Conservation (phyloP, 1,139 yeast genomes). For the Lodderomyces beijingensis region DNA sequence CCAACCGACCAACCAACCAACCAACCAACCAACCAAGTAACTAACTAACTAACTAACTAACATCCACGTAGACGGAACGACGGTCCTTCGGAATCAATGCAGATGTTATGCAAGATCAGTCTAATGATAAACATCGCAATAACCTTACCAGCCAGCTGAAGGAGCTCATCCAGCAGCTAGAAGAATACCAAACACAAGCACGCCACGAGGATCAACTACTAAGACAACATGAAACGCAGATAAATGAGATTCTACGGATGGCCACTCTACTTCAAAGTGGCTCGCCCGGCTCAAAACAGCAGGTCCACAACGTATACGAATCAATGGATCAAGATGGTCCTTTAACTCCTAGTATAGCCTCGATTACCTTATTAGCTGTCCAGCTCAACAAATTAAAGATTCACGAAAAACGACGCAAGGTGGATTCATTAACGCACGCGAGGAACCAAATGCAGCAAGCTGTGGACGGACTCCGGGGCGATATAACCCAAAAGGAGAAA, state of each 20-base stretch:
- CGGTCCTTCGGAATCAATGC: too few relatives aligned
- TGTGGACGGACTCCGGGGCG: slow-evolving; percentile 15
- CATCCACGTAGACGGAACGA: too few relatives aligned
- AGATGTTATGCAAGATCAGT: slow-evolving; percentile 3
- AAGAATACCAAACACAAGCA: slow-evolving; percentile 7
- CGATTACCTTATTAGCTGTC: slow-evolving; percentile 37
- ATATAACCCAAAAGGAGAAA: slow-evolving; percentile 7
- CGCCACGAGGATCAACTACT: slow-evolving; percentile 8
- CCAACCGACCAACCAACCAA: too few relatives aligned
- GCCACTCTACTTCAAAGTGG: slow-evolving; percentile 3
- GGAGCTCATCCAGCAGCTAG: neutral
- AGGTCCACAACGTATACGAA: slow-evolving; percentile 2
- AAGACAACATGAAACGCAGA: slow-evolving; percentile 13
- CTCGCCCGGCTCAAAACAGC: slow-evolving; percentile 4
- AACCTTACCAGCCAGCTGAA: neutral
- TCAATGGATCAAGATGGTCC: slow-evolving; percentile 9
- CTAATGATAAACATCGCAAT: neutral
- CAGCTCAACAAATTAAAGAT: slow-evolving; percentile 41
- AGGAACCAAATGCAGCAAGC: slow-evolving; percentile 14
- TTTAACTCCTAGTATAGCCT: slow-evolving; percentile 22
- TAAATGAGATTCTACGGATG: slow-evolving; percentile 25
- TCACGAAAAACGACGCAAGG: slow-evolving; percentile 20
- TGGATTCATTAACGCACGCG: slow-evolving; percentile 21
- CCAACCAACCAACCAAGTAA: too few relatives aligned
- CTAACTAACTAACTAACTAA: too few relatives aligned